A percentile compares a stretch with the other conserved stretches of the same genome.
Evolutionary conservation across 345 rosid species (phyloP).

Genomic region (Eucalyptus regnans): DNA sequence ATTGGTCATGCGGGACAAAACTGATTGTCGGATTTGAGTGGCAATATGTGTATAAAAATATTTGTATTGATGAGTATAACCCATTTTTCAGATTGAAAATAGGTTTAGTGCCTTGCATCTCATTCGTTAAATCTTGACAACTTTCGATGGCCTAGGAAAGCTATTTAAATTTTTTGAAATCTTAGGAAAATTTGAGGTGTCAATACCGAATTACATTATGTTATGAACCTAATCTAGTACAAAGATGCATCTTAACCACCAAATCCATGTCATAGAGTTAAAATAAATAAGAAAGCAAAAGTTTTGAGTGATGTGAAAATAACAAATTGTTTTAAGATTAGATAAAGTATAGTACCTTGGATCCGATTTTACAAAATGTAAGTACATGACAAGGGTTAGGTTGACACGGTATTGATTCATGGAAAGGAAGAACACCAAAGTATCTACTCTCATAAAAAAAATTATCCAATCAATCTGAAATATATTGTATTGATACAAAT

Average conservation of each 20-base stretch:
- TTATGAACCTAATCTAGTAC: neutral
- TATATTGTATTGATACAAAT: neutral
- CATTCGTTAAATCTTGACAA: neutral
- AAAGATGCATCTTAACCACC: neutral
- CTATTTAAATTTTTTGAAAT: neutral
- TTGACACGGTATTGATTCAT: fast-evolving
- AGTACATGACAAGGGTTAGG: neutral
- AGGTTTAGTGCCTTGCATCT: neutral
- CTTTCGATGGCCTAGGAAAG: neutral
- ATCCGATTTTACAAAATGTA: neutral
- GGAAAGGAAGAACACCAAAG: neutral
- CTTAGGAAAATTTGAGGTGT: neutral
- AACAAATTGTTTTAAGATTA: neutral
- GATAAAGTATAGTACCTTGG: neutral
- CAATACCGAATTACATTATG: neutral
- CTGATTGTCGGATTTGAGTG: neutral
- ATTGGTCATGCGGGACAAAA: neutral
- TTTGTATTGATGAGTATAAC: neutral
- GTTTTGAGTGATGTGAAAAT: neutral
- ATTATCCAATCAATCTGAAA: neutral
- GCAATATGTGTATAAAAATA: neutral
- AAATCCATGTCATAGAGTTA: neutral
- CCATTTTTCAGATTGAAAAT: neutral
- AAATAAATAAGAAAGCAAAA: neutral
- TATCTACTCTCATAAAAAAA: neutral